A percentile compares a stretch with the other conserved stretches of the same genome.
Evolutionary conservation across 2,329 filamentous ascomycete species (phyloP).

Genomic region (Penicillium thymicola): DNA sequence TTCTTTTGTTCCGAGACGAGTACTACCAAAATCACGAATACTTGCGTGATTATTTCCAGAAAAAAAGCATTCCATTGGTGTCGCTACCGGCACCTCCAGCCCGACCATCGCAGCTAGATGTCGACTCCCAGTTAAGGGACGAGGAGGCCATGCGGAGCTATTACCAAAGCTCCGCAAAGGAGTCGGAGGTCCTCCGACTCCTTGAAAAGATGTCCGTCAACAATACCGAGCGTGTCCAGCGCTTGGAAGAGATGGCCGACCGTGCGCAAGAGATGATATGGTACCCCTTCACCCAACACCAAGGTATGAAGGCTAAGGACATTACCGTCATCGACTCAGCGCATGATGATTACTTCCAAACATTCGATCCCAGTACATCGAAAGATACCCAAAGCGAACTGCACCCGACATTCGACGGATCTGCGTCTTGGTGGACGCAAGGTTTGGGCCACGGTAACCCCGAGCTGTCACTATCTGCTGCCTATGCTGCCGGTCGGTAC

Average conservation of each 20-base stretch:
- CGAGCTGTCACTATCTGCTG: slow-evolving; percentile 67
- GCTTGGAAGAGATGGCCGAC: slow-evolving; percentile 59
- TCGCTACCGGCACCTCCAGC: slow-evolving; percentile 59
- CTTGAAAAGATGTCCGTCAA: slow-evolving; percentile 52
- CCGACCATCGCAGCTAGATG: slow-evolving; percentile 28
- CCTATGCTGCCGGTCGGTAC: slow-evolving; percentile 78
- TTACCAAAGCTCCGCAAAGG: slow-evolving; percentile 52
- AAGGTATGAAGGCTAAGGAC: slow-evolving; percentile 56
- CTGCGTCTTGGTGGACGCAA: slow-evolving; percentile 90
- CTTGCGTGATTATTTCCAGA: slow-evolving; percentile 63
- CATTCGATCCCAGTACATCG: slow-evolving; percentile 37
- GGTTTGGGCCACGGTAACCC: slow-evolving; percentile 78
- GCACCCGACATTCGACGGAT: slow-evolving; percentile 72
- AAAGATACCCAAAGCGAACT: slow-evolving; percentile 40
- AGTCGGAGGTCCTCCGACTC: slow-evolving; percentile 43
- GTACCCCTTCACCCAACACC: slow-evolving; percentile 86
- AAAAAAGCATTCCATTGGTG: slow-evolving; percentile 56
- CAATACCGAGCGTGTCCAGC: slow-evolving; percentile 56
- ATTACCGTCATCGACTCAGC: slow-evolving; percentile 79
- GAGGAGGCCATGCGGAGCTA: slow-evolving; percentile 59
- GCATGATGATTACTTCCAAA: slow-evolving; percentile 74
- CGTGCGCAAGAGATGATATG: slow-evolving; percentile 67
- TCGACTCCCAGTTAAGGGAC: slow-evolving; percentile 47
- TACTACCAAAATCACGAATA: slow-evolving; percentile 68
- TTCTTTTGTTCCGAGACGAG: slow-evolving; percentile 66